phyloP scores from a whole-genome alignment of 257 asterid genomes.

The Mitragyna speciosa region DNA sequence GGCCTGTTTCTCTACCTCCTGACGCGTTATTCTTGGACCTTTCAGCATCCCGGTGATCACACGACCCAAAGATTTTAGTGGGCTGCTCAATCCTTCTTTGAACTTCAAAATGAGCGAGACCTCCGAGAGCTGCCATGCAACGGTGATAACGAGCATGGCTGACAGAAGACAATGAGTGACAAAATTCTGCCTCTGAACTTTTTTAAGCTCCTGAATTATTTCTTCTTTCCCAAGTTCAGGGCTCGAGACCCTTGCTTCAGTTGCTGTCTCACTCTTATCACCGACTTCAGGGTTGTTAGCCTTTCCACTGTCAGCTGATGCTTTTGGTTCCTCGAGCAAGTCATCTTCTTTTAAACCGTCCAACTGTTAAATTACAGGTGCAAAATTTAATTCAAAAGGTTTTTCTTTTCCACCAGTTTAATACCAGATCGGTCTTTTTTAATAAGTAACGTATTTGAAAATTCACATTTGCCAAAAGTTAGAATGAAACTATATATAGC shows the following conservation, averaged over 20 bases:
- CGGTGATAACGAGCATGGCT: constrained; percentile 57
- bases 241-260: constrained; percentile 11
- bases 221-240: constrained; percentile 31
- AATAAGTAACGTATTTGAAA: neutral
- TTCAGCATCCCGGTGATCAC: constrained; percentile 30
- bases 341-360: constrained; percentile 42
- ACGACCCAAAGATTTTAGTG: constrained; percentile 46
- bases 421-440: neutral
- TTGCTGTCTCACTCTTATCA: neutral
- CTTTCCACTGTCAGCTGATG: constrained; percentile 9
- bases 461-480: neutral
- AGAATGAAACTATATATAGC: neutral
- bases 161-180: constrained; percentile 73
- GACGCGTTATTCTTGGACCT: neutral
- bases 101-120: constrained; percentile 58
- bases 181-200: constrained; percentile 58
- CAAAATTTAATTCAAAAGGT: neutral
- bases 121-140: constrained; percentile 81
- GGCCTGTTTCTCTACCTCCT: constrained; percentile 22
- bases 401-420: neutral
- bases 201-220: constrained; percentile 59
- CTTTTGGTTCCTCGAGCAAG: constrained; percentile 3
- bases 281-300: neutral
- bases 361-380: constrained; percentile 24
- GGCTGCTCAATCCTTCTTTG: constrained; percentile 56